A percentile compares a stretch with the other conserved stretches of the same genome.
phyloP scores from a whole-genome alignment of 345 rosid species.

The Fremontodendron californicum region DNA sequence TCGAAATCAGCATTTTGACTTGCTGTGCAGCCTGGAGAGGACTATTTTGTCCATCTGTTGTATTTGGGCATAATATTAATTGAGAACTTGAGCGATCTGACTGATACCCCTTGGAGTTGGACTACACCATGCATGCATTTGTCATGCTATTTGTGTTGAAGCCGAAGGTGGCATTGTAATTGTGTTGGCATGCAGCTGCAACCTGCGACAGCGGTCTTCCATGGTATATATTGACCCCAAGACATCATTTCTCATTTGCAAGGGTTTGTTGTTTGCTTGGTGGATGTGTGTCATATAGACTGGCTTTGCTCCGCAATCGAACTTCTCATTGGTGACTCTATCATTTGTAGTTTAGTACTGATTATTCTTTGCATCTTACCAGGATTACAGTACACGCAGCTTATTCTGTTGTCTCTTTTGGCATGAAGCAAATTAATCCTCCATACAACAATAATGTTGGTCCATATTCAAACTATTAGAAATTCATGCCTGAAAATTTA shows the following conservation, averaged over 20 bases:
- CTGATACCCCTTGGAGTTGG: conserved; percentile 79
- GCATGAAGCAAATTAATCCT: not conserved
- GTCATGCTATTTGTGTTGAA: conserved; percentile 80
- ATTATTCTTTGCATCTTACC: not conserved
- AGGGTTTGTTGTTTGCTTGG: conserved; percentile 92
- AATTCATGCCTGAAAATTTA: not conserved
- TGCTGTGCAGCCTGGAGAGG: conserved; percentile 71
- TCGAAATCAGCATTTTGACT: not conserved
- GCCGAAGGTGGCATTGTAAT: conserved; percentile 84
- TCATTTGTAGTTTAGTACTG: not conserved
- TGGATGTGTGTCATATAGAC: conserved; percentile 99
- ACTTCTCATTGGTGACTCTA: too few species aligned
- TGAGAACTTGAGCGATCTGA: conserved; percentile 78
- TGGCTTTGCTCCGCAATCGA: conserved; percentile 71
- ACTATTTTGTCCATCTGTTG: conserved; percentile 84
- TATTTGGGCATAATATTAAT: conserved; percentile 84
- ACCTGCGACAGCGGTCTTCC: conserved; percentile 56
- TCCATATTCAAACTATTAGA: not conserved
- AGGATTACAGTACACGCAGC: not conserved
- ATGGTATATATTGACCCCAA: conserved; percentile 79
- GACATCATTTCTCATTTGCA: conserved; percentile 72
- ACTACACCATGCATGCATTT: conserved; percentile 78
- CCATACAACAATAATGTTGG: not conserved
- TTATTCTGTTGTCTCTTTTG: not conserved
- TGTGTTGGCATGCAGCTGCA: conserved; percentile 62